Evolutionary conservation across 441 rosid species (phyloP).

Genomic region (Rhodomyrtus psidioides): DNA sequence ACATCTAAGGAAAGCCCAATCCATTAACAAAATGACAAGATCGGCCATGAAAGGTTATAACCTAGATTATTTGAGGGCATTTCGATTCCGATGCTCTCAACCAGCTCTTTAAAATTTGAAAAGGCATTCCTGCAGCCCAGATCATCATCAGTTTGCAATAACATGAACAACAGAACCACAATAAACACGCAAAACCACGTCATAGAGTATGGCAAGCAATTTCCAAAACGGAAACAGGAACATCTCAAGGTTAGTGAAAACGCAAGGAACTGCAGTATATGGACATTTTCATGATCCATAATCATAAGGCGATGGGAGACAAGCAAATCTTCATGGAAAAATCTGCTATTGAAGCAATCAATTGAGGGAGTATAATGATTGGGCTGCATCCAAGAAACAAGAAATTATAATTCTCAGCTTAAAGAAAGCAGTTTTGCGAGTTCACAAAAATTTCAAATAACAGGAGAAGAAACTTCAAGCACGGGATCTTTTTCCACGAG

Average conservation of each 20-base stretch:
- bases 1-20: neutral
- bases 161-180: slow-evolving; percentile 3
- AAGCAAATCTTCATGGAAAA: neutral
- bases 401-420: neutral
- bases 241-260: neutral
- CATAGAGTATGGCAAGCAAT: neutral
- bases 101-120: slow-evolving; percentile 46
- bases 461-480: neutral
- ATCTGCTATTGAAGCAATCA: neutral
- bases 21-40: slow-evolving; percentile 9
- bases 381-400: neutral
- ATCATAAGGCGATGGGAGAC: neutral
- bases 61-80: slow-evolving; percentile 46
- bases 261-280: neutral
- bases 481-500: neutral
- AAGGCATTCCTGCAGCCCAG: slow-evolving; percentile 46
- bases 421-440: neutral
- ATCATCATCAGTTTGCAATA: slow-evolving; percentile 25
- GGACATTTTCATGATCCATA: neutral
- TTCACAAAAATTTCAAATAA: neutral
- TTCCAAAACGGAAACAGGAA: neutral
- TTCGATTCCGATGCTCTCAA: slow-evolving; percentile 39
- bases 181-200: neutral
- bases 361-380: neutral
- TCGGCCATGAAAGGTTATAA: slow-evolving; percentile 38